These are phyloP conservation scores for Stropharia rugosoannulata DNA, from an alignment of 768 basidiomycete genomes.

Conservation along the genomic window DNA sequence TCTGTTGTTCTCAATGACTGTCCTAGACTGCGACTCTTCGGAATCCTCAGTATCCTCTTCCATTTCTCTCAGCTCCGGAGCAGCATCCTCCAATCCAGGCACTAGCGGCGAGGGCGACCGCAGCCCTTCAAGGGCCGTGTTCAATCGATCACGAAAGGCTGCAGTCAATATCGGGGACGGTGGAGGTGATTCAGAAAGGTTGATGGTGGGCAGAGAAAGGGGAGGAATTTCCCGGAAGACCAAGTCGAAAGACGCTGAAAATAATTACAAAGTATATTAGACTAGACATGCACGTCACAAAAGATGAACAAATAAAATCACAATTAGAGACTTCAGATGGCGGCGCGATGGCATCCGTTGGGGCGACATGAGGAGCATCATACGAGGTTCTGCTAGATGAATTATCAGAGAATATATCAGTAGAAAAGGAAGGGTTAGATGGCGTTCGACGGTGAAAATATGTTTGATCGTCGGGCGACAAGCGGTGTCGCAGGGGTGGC, in stretches of 20 bases:
- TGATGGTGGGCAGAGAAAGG: not conserved
- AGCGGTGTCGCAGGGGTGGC: slow-evolving; percentile 27
- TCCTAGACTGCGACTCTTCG: slow-evolving; percentile 4
- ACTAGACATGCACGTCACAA: not conserved
- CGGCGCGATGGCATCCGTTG: not conserved
- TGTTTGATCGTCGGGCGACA: slow-evolving; percentile 6
- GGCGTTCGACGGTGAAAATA: not conserved
- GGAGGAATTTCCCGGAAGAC: not conserved
- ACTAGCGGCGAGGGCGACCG: slow-evolving; percentile 29
- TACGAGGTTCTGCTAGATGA: not conserved
- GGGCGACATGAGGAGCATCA: not conserved
- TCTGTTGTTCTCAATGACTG: not conserved
- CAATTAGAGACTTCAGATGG: not conserved
- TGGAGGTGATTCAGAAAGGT: not conserved
- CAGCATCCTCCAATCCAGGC: slow-evolving; percentile 19
- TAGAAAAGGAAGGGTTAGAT: not conserved
- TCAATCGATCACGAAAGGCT: slow-evolving; percentile 30
- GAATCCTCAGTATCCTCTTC: slow-evolving; percentile 5
- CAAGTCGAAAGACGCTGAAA: slow-evolving; percentile 1
- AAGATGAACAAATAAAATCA: not conserved
- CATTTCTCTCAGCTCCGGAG: slow-evolving; percentile 1
- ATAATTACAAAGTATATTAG: not conserved
- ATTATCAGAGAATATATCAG: slow-evolving; percentile 1
- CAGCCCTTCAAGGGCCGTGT: slow-evolving; percentile 33
- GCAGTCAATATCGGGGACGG: not conserved